Evolutionary conservation across 2,329 filamentous ascomycete species (phyloP).

Genomic region (Monosporascus sp.): DNA sequence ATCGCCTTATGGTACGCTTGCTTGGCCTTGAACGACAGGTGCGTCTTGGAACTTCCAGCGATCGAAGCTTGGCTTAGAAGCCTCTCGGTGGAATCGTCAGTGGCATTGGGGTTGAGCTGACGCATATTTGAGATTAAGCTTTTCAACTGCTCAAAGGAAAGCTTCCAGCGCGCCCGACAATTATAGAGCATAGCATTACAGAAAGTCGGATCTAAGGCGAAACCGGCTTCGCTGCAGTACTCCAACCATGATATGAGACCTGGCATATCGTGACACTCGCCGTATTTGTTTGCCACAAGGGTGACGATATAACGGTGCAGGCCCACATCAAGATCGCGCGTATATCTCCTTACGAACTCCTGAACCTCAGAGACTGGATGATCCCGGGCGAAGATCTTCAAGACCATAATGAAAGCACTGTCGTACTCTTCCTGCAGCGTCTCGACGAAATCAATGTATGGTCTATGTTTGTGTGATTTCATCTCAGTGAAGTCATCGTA

Average conservation of each 20-base stretch:
- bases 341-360: conserved; percentile 32
- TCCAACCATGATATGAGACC: conserved; percentile 36
- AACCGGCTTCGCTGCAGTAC: conserved; percentile 31
- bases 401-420: conserved; percentile 30
- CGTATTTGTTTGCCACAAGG: conserved; percentile 38
- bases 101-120: conserved; percentile 24
- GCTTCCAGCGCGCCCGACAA: conserved; percentile 32
- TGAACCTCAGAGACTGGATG: conserved; percentile 36
- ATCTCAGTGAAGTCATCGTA: conserved; percentile 25
- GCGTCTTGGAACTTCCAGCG: conserved; percentile 4
- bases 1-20: conserved; percentile 6
- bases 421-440: conserved; percentile 17
- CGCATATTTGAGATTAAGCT: conserved; percentile 29
- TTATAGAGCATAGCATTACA: conserved; percentile 33
- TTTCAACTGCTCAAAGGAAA: conserved; percentile 29
- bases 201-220: conserved; percentile 31
- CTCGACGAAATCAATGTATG: no score
- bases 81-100: conserved; percentile 33
- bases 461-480: conserved; percentile 4
- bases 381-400: conserved; percentile 32
- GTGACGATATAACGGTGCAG: conserved; percentile 33
- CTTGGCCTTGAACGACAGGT: background rate
- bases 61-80: conserved; percentile 30
- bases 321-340: conserved; percentile 28
- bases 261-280: conserved; percentile 29